Evolutionary conservation across 306 rosid genomes (phyloP), one percentile per base, ranked within the genome.

Genomic region (Malus sylvestris): DNA sequence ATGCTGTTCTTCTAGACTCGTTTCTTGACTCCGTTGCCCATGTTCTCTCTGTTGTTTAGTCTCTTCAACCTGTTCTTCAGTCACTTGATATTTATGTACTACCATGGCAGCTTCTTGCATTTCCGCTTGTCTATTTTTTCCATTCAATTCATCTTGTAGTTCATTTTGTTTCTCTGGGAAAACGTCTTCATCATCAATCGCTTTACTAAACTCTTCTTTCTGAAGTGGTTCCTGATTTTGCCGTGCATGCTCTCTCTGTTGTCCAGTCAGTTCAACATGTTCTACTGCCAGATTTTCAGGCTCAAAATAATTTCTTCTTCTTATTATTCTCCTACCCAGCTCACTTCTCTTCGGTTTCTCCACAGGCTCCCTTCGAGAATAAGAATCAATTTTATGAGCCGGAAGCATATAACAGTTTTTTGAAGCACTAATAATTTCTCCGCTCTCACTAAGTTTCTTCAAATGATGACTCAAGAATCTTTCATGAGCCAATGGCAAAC

Each of bases 401-500:
- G 49, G 64, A 73, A 78, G 76, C 68, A 40, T 78, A 73, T 73
- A 73, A 19, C 15, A 29, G 9, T 44, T 64, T 23, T 61, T 68
- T 10, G 55, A 78, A 8, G 25, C 40, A 27, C 57, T 27, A 19
- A 72, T 32, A 2, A 82, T 33, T 67, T 77, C 85, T 61, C 76
- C 79, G 18, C 79, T 51, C 57, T 82, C 72, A 40, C 71, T 72
- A 13, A 82, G 79, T 73, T 82, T 82, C 29, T 80, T 76, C 82
- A 82, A 78, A 71, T 82, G 79, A 49, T 46, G 76, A 38, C 44
- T 59, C 79, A 77, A 35, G 35, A 73, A 22, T 10, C 71, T 67
- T 10, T 71, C 53, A 25, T 82, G 85, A 32, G 82, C 85, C 81
- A 68, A 67, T 18, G 85, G 79, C 53, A 82, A 82, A 60, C 66